Conservation (phyloP, 345 rosid species). For the Sonneratia alba region DNA sequence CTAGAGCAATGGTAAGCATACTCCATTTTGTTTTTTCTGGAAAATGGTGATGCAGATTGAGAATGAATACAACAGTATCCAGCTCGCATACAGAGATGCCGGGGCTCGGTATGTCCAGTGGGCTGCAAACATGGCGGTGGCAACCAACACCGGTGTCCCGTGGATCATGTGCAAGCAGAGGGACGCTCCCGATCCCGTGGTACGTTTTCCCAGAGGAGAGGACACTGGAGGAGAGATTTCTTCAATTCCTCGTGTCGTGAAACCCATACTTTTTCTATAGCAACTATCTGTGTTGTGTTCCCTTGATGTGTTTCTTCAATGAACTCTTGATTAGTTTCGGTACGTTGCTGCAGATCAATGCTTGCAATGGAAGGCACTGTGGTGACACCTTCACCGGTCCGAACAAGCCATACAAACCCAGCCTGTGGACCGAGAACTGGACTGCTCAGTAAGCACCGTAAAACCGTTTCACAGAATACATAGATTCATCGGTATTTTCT, state of each 20-base stretch:
- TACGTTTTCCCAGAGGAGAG: constrained; percentile 7
- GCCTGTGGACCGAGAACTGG: constrained; percentile 97
- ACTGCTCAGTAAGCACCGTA: constrained; percentile 65
- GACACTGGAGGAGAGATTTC: no score
- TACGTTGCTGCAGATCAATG: constrained; percentile 44
- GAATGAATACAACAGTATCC: constrained; percentile 43
- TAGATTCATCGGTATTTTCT: not conserved
- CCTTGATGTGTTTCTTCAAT: not conserved
- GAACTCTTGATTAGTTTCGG: not conserved
- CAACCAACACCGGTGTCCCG: constrained; percentile 32
- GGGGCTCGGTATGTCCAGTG: constrained; percentile 40
- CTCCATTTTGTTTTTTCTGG: no score
- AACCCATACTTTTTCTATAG: no score
- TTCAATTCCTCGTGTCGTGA: no score
- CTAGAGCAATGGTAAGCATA: no score
- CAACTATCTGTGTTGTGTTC: no score
- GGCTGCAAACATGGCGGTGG: constrained; percentile 41
- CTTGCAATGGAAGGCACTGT: constrained; percentile 97
- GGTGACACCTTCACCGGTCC: constrained; percentile 95
- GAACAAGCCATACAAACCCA: constrained; percentile 64
- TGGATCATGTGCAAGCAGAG: constrained; percentile 57
- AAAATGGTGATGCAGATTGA: constrained; percentile 23
- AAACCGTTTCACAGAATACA: not conserved
- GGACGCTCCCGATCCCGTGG: constrained; percentile 45
- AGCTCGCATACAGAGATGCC: constrained; percentile 29